phyloP scores from a whole-genome alignment of 1,139 yeast genomes.

The Eremothecium coryli region DNA sequence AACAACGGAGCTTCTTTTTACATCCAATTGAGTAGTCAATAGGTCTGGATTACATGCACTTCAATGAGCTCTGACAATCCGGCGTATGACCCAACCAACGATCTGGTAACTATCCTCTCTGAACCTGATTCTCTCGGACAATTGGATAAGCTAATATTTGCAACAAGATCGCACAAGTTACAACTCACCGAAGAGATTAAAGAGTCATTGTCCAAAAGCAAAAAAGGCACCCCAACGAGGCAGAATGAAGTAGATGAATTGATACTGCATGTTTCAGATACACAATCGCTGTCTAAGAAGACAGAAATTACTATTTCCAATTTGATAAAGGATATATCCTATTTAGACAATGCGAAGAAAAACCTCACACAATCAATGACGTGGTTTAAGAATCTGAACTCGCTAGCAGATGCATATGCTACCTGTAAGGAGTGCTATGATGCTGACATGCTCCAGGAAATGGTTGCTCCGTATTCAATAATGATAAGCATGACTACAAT shows the following conservation, averaged over 20 bases:
- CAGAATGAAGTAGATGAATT: slow-evolving; percentile 27
- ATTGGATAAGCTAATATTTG: slow-evolving; percentile 38
- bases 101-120: slow-evolving; percentile 32
- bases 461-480: slow-evolving; percentile 60
- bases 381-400: slow-evolving; percentile 74
- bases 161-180: slow-evolving; percentile 38
- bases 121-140: slow-evolving; percentile 39
- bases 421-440: slow-evolving; percentile 45
- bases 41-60: too few species aligned
- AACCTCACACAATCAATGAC: slow-evolving; percentile 81
- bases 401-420: slow-evolving; percentile 71
- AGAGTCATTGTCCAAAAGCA: slow-evolving; percentile 19
- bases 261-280: slow-evolving; percentile 35
- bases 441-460: slow-evolving; percentile 52
- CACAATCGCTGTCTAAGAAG: slow-evolving; percentile 40
- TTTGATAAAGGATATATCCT: slow-evolving; percentile 71
- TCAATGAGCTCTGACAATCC: slow-evolving; percentile 1
- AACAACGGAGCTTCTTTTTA: neutral
- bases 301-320: slow-evolving; percentile 57
- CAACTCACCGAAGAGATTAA: slow-evolving; percentile 38
- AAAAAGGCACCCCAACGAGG: slow-evolving; percentile 26
- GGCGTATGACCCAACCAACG: slow-evolving; percentile 36
- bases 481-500: slow-evolving; percentile 62
- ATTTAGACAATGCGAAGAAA: slow-evolving; percentile 70
- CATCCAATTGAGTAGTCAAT: neutral